phyloP scores from a whole-genome alignment of 2,329 filamentous ascomycete species.

The Bipolaris gigantea region DNA sequence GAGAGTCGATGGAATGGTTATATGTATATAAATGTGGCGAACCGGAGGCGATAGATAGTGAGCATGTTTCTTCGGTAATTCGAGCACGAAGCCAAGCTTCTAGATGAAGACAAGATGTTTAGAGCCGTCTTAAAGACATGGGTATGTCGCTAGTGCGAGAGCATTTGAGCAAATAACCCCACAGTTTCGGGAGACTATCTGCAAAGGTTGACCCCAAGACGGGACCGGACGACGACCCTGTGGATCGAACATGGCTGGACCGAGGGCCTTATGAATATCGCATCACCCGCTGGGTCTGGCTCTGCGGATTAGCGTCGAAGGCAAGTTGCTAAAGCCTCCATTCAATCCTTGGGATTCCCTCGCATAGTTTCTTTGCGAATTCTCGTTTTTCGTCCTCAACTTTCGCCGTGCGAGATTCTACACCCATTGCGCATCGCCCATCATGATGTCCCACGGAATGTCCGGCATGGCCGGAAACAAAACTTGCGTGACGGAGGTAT shows the following conservation, averaged over 20 bases:
- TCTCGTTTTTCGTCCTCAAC: neutral
- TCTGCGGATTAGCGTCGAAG: neutral
- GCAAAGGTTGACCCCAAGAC: neutral
- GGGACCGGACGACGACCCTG: slow-evolving; percentile 1
- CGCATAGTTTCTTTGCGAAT: neutral
- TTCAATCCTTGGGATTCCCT: neutral
- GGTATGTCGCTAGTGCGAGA: slow-evolving; percentile 21
- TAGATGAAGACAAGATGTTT: slow-evolving; percentile 11
- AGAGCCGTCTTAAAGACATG: slow-evolving; percentile 1
- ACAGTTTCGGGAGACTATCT: slow-evolving; percentile 19
- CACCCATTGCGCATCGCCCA: slow-evolving; percentile 6
- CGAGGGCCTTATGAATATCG: slow-evolving; percentile 16
- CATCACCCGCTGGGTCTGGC: slow-evolving; percentile 1
- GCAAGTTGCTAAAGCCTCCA: neutral
- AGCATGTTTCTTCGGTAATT: slow-evolving; percentile 10
- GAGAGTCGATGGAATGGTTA: neutral
- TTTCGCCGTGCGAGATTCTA: slow-evolving; percentile 1
- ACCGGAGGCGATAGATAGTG: slow-evolving; percentile 4
- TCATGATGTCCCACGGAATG: slow-evolving; percentile 17
- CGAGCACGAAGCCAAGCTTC: slow-evolving; percentile 21
- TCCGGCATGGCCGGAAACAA: slow-evolving; percentile 19
- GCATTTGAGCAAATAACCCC: slow-evolving; percentile 39
- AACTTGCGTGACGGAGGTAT: slow-evolving; percentile 47
- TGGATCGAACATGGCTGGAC: slow-evolving; percentile 8
- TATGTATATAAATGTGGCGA: slow-evolving; percentile 16